Conservation (phyloP, 2,329 filamentous ascomycete genomes). For the Truncatella angustata region DNA sequence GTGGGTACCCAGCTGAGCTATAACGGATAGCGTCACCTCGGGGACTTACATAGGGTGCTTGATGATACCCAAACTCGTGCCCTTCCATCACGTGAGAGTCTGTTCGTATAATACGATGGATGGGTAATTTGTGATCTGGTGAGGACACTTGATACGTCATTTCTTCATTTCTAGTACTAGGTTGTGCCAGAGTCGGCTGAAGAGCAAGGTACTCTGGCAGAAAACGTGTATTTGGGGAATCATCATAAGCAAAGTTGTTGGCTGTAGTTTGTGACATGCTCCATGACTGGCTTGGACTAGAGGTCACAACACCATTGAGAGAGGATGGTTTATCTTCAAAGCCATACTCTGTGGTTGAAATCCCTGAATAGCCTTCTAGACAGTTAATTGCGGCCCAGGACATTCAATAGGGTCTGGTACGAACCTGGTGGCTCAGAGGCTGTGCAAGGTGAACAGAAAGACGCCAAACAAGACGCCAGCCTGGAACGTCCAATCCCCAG, state of each 20-base stretch:
- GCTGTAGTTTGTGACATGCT: constrained; percentile 24
- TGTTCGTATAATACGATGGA: constrained; percentile 17
- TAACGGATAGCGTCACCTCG: constrained; percentile 15
- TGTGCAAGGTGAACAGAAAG: constrained; percentile 15
- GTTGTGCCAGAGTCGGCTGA: constrained; percentile 31
- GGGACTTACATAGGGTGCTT: not conserved
- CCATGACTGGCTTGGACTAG: constrained; percentile 20
- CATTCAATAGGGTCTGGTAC: constrained; percentile 10
- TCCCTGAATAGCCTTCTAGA: constrained; percentile 23
- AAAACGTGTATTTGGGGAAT: constrained; percentile 24
- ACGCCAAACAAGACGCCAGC: constrained; percentile 6
- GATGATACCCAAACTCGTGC: not conserved
- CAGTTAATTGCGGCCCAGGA: constrained; percentile 18
- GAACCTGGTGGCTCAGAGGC: constrained; percentile 21
- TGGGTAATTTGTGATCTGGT: constrained; percentile 23
- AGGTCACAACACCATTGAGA: constrained; percentile 21
- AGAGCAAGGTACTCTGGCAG: constrained; percentile 35
- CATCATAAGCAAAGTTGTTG: constrained; percentile 28
- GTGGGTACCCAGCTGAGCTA: constrained; percentile 11
- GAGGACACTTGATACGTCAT: constrained; percentile 37
- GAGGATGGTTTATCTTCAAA: constrained; percentile 22
- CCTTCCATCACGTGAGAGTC: constrained; percentile 17
- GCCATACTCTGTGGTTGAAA: constrained; percentile 23
- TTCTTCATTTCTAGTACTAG: constrained; percentile 32
- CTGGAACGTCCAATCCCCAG: not conserved